Percentiles rank a stretch among this genome's conserved stretches.
phyloP scores from a whole-genome alignment of 495 filamentous ascomycete genomes.

The Neurospora sp. region DNA sequence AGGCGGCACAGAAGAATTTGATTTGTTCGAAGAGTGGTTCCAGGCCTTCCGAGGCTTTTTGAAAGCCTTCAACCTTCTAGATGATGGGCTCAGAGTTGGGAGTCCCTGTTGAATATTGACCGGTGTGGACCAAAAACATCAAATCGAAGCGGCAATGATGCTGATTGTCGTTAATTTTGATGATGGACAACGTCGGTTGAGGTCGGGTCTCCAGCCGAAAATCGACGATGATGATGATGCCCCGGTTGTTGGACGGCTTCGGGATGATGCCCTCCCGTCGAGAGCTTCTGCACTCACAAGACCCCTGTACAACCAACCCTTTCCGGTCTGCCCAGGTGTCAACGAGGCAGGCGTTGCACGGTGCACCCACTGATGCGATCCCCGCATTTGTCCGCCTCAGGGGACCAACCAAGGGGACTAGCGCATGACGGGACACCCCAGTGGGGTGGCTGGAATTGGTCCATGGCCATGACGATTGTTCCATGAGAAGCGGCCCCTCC shows the following conservation, averaged over 20 bases:
- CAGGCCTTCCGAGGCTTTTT: not conserved
- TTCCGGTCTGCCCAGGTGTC: not conserved
- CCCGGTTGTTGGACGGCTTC: not conserved
- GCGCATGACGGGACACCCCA: not conserved
- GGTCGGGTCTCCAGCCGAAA: not conserved
- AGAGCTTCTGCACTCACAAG: not conserved
- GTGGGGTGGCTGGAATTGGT: not conserved
- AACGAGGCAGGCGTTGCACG: not conserved
- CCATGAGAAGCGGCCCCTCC: not conserved
- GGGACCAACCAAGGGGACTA: not conserved
- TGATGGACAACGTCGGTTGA: not conserved
- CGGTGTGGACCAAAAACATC: not conserved
- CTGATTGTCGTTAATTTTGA: not conserved
- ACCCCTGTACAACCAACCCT: not conserved
- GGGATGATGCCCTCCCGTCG: not conserved
- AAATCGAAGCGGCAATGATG: not conserved
- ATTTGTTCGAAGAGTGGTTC: not conserved
- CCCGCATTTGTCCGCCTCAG: not conserved
- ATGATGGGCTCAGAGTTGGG: not conserved
- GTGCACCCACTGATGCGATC: not conserved
- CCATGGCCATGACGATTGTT: not conserved
- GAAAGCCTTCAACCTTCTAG: not conserved
- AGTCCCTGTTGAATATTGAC: not conserved
- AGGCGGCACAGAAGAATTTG: not conserved
- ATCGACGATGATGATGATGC: not conserved